Percentiles rank a stretch among this genome's conserved stretches.
phyloP scores from a whole-genome alignment of 805 yeast species.

The Lipomyces mesembrius region DNA sequence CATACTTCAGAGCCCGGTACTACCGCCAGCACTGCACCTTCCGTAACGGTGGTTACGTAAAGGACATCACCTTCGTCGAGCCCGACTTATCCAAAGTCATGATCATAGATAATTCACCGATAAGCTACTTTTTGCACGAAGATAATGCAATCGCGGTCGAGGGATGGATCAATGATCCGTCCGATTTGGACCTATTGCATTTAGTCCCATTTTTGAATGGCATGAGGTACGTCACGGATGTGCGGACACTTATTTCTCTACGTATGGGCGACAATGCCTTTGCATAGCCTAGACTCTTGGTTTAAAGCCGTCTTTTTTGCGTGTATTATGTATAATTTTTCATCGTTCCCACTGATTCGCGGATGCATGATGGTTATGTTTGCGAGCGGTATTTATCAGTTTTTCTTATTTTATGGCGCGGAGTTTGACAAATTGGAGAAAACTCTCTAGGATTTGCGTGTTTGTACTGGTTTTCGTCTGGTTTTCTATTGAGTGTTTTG shows the following conservation, averaged over 20 bases:
- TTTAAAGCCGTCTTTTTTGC: background rate
- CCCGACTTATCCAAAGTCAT: conserved; percentile 70
- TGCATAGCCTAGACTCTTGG: conserved; percentile 7
- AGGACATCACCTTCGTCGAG: conserved; percentile 61
- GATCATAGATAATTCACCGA: conserved; percentile 91
- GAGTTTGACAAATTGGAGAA: background rate
- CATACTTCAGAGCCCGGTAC: conserved; percentile 61
- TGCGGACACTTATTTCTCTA: conserved; percentile 73
- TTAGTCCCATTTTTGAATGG: conserved; percentile 79
- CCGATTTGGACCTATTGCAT: conserved; percentile 80
- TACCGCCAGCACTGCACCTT: conserved; percentile 80
- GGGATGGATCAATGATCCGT: conserved; percentile 98
- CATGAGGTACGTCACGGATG: conserved; percentile 80
- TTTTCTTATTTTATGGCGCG: background rate
- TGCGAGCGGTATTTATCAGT: background rate
- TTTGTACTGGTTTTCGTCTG: conserved; percentile 1
- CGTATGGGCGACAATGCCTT: conserved; percentile 37
- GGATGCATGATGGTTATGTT: background rate
- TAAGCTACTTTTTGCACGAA: conserved; percentile 80
- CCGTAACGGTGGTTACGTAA: conserved; percentile 81
- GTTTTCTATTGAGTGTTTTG: background rate
- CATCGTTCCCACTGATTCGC: background rate
- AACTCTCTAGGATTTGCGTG: conserved; percentile 6
- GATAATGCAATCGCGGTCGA: conserved; percentile 91
- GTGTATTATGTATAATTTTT: background rate